Conservation (phyloP, 768 basidiomycete genomes). For the Lentinula aciculospora region DNA sequence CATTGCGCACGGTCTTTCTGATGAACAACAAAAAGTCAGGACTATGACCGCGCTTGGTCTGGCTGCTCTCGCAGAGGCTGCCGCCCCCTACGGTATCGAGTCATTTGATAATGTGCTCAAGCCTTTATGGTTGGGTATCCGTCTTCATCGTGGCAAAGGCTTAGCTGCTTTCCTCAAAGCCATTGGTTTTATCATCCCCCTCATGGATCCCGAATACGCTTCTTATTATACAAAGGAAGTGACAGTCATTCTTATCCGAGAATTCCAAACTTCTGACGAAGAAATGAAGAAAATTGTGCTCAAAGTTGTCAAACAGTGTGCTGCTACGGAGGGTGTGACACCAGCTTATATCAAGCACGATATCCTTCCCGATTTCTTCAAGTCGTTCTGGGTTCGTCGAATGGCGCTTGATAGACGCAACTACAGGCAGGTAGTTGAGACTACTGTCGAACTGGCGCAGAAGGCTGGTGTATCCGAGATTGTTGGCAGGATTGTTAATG, state of each 20-base stretch:
- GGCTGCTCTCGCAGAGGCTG: constrained; percentile 93
- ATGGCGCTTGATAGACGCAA: constrained; percentile 98
- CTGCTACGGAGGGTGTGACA: constrained; percentile 96
- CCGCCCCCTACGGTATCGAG: constrained; percentile 98
- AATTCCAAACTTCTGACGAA: constrained; percentile 98
- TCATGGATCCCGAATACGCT: constrained; percentile 99
- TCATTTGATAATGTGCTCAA: constrained; percentile 97
- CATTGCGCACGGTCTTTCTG: constrained; percentile 87
- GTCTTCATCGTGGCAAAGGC: constrained; percentile 92
- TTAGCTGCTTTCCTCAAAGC: constrained; percentile 95
- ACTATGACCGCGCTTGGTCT: constrained; percentile 93
- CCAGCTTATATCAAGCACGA: constrained; percentile 95
- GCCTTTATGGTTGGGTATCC: constrained; percentile 90
- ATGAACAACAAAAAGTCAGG: constrained; percentile 94
- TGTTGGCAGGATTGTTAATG: constrained; percentile 82
- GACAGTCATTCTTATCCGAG: constrained; percentile 93
- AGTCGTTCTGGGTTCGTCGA: constrained; percentile 95
- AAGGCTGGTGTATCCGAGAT: constrained; percentile 97
- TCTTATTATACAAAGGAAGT: constrained; percentile 99
- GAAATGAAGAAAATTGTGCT: constrained; percentile 99
- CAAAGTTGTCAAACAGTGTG: constrained; percentile 98
- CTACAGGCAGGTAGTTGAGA: constrained; percentile 96
- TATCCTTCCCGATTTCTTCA: constrained; percentile 98
- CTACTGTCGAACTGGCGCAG: constrained; percentile 96
- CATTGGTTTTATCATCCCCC: constrained; percentile 98